Percentiles rank a stretch among this genome's conserved stretches.
phyloP scores from a whole-genome alignment of 1,139 yeast species.

The Yamadazyma taylorii region DNA sequence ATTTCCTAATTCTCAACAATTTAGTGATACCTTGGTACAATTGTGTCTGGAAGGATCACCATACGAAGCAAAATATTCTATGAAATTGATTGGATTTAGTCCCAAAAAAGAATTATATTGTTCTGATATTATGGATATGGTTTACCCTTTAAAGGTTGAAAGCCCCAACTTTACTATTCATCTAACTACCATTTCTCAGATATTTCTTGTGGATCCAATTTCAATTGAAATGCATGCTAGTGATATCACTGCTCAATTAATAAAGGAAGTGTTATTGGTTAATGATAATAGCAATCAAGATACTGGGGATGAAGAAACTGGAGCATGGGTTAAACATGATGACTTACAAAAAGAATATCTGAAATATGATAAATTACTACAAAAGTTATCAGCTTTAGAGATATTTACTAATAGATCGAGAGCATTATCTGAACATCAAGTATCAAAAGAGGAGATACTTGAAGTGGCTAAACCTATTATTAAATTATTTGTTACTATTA shows the following conservation, averaged over 20 bases:
- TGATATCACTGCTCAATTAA: conserved; percentile 59
- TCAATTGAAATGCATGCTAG: conserved; percentile 54
- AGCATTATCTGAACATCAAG: conserved; percentile 37
- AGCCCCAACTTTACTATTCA: conserved; percentile 48
- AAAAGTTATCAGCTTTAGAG: conserved; percentile 56
- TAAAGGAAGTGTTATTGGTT: conserved; percentile 59
- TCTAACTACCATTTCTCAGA: conserved; percentile 60
- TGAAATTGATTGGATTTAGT: conserved; percentile 52
- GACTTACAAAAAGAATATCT: conserved; percentile 30
- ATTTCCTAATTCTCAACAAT: conserved; percentile 34
- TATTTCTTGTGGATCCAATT: conserved; percentile 53
- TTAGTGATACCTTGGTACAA: conserved; percentile 40
- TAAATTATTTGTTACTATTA: conserved; percentile 63
- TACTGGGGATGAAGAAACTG: conserved; percentile 17
- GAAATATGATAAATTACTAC: conserved; percentile 29
- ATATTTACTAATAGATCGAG: conserved; percentile 65
- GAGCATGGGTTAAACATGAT: conserved; percentile 52
- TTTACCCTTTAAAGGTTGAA: conserved; percentile 53
- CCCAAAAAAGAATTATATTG: conserved; percentile 40
- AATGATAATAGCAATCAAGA: conserved; percentile 33
- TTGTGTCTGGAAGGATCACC: conserved; percentile 57
- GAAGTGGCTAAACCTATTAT: conserved; percentile 59
- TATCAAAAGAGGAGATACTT: conserved; percentile 29
- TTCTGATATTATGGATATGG: conserved; percentile 35
- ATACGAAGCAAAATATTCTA: conserved; percentile 63